Evolutionary conservation across 345 rosid genomes (phyloP), one percentile per base, ranked within the genome.

Genomic region (Excoecaria cochinchinensis): DNA sequence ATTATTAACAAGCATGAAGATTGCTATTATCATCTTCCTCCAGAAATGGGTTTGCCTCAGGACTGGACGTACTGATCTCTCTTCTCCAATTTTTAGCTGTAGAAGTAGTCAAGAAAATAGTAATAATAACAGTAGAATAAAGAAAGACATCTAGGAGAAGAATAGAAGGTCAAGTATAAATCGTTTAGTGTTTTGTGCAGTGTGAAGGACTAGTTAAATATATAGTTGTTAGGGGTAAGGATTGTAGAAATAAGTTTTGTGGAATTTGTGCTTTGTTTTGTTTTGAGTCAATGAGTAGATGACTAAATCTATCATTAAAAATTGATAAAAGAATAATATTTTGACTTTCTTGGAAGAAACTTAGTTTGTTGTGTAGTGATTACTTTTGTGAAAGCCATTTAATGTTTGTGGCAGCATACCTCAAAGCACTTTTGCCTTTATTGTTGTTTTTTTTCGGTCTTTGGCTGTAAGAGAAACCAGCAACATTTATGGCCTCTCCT

Each of bases 31-130:
- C 83, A 81, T 81, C 85, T 83, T 69, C 75, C 88, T 42, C 73
- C 83, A 6, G 82, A 85, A 48, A 85, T 85, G 82, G 80, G 70
- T 40, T 66, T 83, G 78, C 83, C 83, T n/a, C 51, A 62, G 42
- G 84, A 84, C 79, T 79, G 83, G 84, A 72, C 83, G 74, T 82
- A 77, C 31, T 84, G 78, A 78, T 44, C 2, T 25, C 3, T 73
- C 24, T 38, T 36, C 50, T 10, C 12, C 7, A 21, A 31, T 46
- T 47, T 19, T 68, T 63, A 58, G 39, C 21, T 36, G 40, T 46
- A 59, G 6, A 58, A 57, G 22, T 76, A 15, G 16, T 22, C 22
- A 44, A 24, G 22, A 15, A 71, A 57, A n/a, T 44, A n/a, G 22
- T 58, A 65, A 31, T 22, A 42, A 44, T 24, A 47, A 21, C 38